Conservation (phyloP, 257 asterid species). For the Handroanthus guayacan region DNA sequence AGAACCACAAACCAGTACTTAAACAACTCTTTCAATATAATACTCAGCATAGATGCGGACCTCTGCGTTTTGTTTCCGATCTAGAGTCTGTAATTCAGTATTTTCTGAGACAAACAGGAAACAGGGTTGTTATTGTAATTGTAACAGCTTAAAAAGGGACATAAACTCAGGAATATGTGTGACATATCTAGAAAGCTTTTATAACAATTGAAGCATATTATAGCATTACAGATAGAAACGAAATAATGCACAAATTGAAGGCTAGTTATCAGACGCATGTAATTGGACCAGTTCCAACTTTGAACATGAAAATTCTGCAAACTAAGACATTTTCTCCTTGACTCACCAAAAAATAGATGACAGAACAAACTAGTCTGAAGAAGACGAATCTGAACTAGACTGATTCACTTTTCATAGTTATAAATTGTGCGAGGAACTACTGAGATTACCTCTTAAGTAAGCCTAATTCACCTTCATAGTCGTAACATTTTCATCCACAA, state of each 20-base stretch:
- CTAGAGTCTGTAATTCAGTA: slow-evolving; percentile 41
- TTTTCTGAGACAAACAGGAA: slow-evolving; percentile 49
- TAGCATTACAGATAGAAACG: background rate
- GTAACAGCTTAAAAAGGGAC: slow-evolving; percentile 24
- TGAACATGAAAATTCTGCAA: background rate
- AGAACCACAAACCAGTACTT: slow-evolving; percentile 35
- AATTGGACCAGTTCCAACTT: background rate
- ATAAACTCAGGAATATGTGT: background rate
- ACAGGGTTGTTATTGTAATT: background rate
- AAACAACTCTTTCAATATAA: slow-evolving; percentile 36
- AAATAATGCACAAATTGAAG: background rate
- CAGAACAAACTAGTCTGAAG: background rate
- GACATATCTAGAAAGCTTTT: background rate
- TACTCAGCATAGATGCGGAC: slow-evolving; percentile 54
- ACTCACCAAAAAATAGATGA: background rate
- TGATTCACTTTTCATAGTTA: background rate
- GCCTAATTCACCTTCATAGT: too few species aligned
- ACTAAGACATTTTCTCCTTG: background rate
- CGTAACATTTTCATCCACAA: too few species aligned
- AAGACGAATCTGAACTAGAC: background rate
- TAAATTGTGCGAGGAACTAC: background rate
- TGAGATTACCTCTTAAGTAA: too few species aligned
- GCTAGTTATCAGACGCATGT: background rate
- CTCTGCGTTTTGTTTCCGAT: slow-evolving; percentile 60
- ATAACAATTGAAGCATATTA: background rate